A percentile compares a stretch with the other conserved stretches of the same genome.
These are phyloP conservation scores for Candida cerambycidarum DNA, from an alignment of 805 yeast genomes.

Conservation along the genomic window DNA sequence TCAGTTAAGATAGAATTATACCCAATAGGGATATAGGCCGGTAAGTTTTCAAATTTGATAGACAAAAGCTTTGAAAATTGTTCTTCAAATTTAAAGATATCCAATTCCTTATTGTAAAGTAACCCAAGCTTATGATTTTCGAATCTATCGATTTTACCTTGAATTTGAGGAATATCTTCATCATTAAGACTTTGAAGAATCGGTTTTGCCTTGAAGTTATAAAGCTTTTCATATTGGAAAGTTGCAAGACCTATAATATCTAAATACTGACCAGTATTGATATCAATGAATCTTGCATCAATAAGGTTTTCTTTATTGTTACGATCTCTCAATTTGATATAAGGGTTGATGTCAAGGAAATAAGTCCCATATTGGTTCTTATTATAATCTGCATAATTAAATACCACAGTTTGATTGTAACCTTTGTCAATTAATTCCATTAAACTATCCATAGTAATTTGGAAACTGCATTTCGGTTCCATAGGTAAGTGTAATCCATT, in stretches of 20 bases:
- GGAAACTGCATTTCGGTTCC: conserved; percentile 56
- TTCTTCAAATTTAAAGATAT: conserved; percentile 31
- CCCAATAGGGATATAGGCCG: conserved; percentile 32
- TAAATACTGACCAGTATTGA: conserved; percentile 43
- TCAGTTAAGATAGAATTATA: conserved; percentile 25
- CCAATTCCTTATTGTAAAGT: conserved; percentile 17
- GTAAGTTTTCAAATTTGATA: conserved; percentile 35
- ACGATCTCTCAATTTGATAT: conserved; percentile 27
- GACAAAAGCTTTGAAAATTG: conserved; percentile 30
- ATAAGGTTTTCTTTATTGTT: conserved; percentile 50
- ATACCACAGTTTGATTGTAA: conserved; percentile 43
- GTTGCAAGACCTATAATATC: conserved; percentile 40
- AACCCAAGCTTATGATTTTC: conserved; percentile 12
- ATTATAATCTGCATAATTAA: conserved; percentile 28
- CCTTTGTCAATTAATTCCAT: conserved; percentile 36
- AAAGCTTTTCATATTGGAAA: conserved; percentile 14
- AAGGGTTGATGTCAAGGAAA: conserved; percentile 33
- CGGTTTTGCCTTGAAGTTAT: conserved; percentile 23
- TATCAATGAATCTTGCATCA: conserved; percentile 55
- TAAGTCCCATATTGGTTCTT: conserved; percentile 18
- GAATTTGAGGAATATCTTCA: conserved; percentile 16
- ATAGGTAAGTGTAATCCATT: conserved; percentile 53
- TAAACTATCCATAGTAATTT: conserved; percentile 41
- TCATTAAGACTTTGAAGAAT: conserved; percentile 15
- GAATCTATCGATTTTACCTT: conserved; percentile 10